Evolutionary conservation across 2,329 filamentous ascomycete species (phyloP).

Genomic region (Endocalyx cinctus): DNA sequence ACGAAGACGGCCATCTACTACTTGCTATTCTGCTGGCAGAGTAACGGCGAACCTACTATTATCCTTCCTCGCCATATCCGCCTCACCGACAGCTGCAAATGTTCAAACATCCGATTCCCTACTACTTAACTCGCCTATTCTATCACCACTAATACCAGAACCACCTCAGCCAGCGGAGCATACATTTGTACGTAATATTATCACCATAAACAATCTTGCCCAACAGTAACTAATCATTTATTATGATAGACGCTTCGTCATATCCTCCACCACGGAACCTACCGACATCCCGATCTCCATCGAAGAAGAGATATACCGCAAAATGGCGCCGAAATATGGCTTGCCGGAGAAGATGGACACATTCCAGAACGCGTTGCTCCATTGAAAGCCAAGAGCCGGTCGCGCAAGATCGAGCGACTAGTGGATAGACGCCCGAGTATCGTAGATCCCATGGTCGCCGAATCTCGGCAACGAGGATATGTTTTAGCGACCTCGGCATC

Average conservation of each 20-base stretch:
- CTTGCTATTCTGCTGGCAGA: conserved; percentile 55
- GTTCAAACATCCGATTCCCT: conserved; percentile 34
- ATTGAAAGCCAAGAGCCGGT: conserved; percentile 59
- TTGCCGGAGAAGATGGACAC: conserved; percentile 56
- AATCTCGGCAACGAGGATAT: conserved; percentile 64
- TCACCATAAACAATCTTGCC: not conserved
- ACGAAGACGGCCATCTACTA: conserved; percentile 19
- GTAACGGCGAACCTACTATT: conserved; percentile 61
- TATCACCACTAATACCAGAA: conserved; percentile 36
- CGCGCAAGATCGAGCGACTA: conserved; percentile 72
- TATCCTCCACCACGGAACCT: conserved; percentile 86
- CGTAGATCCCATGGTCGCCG: conserved; percentile 73
- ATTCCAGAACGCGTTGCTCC: conserved; percentile 45
- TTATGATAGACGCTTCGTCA: conserved; percentile 63
- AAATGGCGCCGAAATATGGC: conserved; percentile 55
- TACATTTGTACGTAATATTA: conserved; percentile 41
- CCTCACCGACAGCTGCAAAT: conserved; percentile 33
- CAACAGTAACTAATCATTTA: too few relatives aligned
- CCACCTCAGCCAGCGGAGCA: conserved; percentile 48
- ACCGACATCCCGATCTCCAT: conserved; percentile 73
- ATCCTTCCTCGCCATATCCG: conserved; percentile 60
- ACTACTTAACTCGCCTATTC: conserved; percentile 39
- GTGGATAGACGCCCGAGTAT: conserved; percentile 70
- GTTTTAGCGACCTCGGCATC: conserved; percentile 64
- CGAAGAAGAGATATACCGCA: conserved; percentile 65